Base-by-base conservation (phyloP, 306 rosid species). In the Vachellia pachyceras region DNA sequence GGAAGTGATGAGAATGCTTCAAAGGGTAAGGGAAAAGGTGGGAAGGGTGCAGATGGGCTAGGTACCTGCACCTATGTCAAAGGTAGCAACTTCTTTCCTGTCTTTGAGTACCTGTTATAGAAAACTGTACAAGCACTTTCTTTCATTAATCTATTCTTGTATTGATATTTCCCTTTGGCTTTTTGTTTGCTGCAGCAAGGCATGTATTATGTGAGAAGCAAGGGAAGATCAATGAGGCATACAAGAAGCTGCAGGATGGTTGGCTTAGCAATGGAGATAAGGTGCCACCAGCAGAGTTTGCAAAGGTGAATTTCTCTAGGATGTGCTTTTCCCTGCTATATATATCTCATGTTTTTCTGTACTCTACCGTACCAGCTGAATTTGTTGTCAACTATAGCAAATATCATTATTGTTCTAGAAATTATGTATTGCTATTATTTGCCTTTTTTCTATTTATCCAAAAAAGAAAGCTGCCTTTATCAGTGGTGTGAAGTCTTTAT, bases 11-110 rank as follows among this genome's bases (percentile, higher is more conserved):
- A 95, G 35, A 86, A 79, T 74, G 88, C 90, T 64, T 87, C 92
- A 0, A 95, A 95, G 82, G 97, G 97, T 7, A 95, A 95, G 83
- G 99, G 99, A 66, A 95, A 95, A 72, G 89, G 88, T 44, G 97
- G 80, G 46, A 95, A 95, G 87, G 88, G 87, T 52, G 84, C 86
- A 68, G 99, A 93, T 84, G 97, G 91, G 20, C 99, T 95, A 41
- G 97, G 99, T 75, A 95, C 99, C 77, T 95, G 99, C 89, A 95
- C 99, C 47, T 95, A 95, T 75, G 99, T 95, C 20, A 93, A 95
- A 84, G 96, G 96, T 91, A 76, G 70, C 40, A n/a, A 55, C 14
- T 52, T 25, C 3, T 61, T 84, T 45, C 57, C 65, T 23, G 17
- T 83, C 58, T n/a, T n/a, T n/a, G 29, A 50, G 25, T 20, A 52